Percentiles rank a stretch among this genome's conserved stretches.
Evolutionary conservation across 2,329 filamentous ascomycete genomes (phyloP).

Genomic region (Fusarium tjaetaba): DNA sequence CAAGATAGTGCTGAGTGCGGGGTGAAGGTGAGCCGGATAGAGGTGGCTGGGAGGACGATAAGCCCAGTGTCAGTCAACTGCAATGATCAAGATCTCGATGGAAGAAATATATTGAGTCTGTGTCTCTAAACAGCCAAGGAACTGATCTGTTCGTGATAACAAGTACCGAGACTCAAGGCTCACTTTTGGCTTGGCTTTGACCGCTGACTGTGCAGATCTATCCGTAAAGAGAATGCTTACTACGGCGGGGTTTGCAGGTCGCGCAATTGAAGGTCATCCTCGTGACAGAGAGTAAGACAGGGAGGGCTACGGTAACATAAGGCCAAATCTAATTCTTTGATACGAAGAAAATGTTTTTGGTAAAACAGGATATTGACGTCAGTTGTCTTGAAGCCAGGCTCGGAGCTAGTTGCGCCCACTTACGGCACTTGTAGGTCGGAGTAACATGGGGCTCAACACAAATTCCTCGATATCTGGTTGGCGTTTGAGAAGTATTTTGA

Average conservation of each 20-base stretch:
- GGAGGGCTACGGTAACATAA: background rate
- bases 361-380: slow-evolving; percentile 7
- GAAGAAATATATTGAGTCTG: background rate
- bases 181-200: background rate
- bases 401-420: background rate
- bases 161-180: background rate
- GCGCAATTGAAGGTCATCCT: background rate
- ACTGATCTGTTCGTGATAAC: background rate
- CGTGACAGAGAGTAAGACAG: background rate
- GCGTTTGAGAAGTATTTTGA: background rate
- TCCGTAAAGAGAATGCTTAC: slow-evolving; percentile 7
- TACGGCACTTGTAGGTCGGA: background rate
- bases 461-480: background rate
- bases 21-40: background rate
- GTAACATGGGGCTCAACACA: background rate
- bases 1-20: slow-evolving; percentile 21
- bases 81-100: slow-evolving; percentile 9
- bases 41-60: slow-evolving; percentile 13
- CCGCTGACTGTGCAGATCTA: slow-evolving; percentile 5
- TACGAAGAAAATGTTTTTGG: background rate
- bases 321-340: background rate
- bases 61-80: slow-evolving; percentile 2
- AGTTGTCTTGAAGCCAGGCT: background rate
- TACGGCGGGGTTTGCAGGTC: background rate
- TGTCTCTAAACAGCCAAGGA: background rate